Evolutionary conservation across 2,329 filamentous ascomycete species (phyloP), one percentile per base, ranked within the genome.

Genomic region (Corinectria fuckeliana): DNA sequence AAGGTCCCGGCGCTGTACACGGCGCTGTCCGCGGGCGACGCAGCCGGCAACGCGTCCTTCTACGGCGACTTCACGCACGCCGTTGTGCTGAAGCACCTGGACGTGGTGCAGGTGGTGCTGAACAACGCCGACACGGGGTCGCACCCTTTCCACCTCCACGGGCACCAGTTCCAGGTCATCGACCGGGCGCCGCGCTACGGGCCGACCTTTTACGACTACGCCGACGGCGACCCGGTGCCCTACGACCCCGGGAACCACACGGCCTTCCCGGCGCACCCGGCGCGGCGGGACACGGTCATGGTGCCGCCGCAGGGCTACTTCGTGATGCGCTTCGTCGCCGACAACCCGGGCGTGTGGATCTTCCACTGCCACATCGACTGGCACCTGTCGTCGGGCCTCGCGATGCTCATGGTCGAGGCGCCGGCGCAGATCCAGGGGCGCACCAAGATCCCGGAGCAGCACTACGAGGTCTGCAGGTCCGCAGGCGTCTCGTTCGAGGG

Each of bases 321-420:
- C 26, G 85, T 92, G 18, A 71, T 94, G 36, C 81, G 87, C 32
- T 89, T 89, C 76, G 77, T 78, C 54, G 86, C 88, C 2, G 82
- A 91, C 70, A 91, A 91, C 66, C 86, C 88, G 5, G 88, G 85
- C 16, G 78, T 90, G 39, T 91, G 87, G 88, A 75, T 90, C 3
- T 91, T 93, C 78, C 91, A 93, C 75, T 93, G 91, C 74, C 91
- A 94, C 72, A 89, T 93, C 56, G 89, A 91, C 71, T 94, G 89
- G 89, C 90, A 92, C 72, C 79, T 91, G 56, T 77, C 82, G 4
- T 86, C 86, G 2, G 90, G 90, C 16, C 80, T 92, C 3, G 79
- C 86, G 5, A 83, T 87, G 34, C 87, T 86, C 2, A 83, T 91
- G 63, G 74, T 90, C 60, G 88, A 90, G 74, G 85, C 86, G 0